Base-by-base conservation (phyloP, 73 alveolate species). In the Tetrahymena thermophila region DNA sequence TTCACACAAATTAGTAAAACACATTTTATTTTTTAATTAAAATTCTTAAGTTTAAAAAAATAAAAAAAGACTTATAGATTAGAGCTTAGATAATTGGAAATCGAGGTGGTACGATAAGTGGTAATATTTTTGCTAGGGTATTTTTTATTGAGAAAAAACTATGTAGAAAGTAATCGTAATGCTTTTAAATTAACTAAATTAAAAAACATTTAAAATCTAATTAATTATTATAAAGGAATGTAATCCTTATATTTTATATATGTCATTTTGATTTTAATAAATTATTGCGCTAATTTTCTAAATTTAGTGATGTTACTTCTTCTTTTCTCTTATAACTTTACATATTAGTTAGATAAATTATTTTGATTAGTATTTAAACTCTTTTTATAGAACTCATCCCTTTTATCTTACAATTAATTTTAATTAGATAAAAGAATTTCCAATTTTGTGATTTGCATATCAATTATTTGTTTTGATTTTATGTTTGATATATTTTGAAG, bases 51-150 rank as follows among this genome's bases (percentile, higher is more conserved):
- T 28, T 5, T 34, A 19, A 71, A 71, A 11, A 43, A 19, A 71
- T n/a, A 11, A 43, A 10, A 55, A 95, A n/a, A 85, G 94, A 44
- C 55, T 95, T 19, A 95, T 95, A 85, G 83, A 95, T 34, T 40
- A 34, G 56, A 84, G 95, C n/a, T 85, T 95, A 93, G 97, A 95
- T 93, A 95, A 95, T 95, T 95, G 97, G 97, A 95, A 94, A 89
- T 94, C 97, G 9, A 95, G 85, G 89, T 95, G 97, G 97, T 95
- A 95, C 31, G 97, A 95, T 50, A 95, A 95, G 56, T 95, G 93
- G 85, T 57, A 95, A 43, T 95, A 95, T 55, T 95, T 95, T 89
- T 71, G 85, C 34, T 57, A 95, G 56, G 97, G 97, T 34, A 57
- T 95, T 85, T 95, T 95, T 50, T 95, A 95, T 85, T 95, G 97